Evolutionary conservation across 495 filamentous ascomycete species (phyloP), one percentile per base, ranked within the genome.

Genomic region (Xylaria castorea): DNA sequence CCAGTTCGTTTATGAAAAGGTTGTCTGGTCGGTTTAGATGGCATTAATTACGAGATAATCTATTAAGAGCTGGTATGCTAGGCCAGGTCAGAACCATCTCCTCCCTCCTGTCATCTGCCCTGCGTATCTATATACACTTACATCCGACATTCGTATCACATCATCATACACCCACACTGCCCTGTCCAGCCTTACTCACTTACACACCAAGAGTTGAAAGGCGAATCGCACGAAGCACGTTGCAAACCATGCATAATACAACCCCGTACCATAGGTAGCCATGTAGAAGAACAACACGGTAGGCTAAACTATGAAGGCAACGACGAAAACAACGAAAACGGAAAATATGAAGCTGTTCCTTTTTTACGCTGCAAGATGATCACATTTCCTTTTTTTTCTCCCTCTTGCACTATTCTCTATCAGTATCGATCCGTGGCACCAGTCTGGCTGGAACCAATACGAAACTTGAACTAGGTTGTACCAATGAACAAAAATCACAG

Each of bases 401-500:
- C n/a, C 22, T 63, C 38, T 64, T 22, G n/a, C 58, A 46, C 61
- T 22, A 63, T 46, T 25, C 36, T 30, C 38, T 64, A 40, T 64
- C 36, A 8, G 0, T 5, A 20, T 40, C 58, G 20, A 36, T 40
- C 34, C 30, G 9, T 38, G 6, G 20, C 6, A 42, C 20, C 16
- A 63, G 25, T 48, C 25, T 32, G 32, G 30, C 27, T 34, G 3
- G 44, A 36, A 32, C 14, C 5, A 42, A 44, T 12, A 64, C 12
- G 36, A 64, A 40, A 18, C 36, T 42, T 42, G 36, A 30, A 64
- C 34, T 40, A 27, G 27, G 61, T 22, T 30, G 12, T 50, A 65
- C 22, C 22, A 63, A 1, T 25, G 12, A 65, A n/a, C 46, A 18
- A 16, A 42, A 65, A 48, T 12, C n/a, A 30, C 25, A 62, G 9